Evolutionary conservation across 1,284 basidiomycete genomes (phyloP).

Genomic region (Naganishia cerealis): DNA sequence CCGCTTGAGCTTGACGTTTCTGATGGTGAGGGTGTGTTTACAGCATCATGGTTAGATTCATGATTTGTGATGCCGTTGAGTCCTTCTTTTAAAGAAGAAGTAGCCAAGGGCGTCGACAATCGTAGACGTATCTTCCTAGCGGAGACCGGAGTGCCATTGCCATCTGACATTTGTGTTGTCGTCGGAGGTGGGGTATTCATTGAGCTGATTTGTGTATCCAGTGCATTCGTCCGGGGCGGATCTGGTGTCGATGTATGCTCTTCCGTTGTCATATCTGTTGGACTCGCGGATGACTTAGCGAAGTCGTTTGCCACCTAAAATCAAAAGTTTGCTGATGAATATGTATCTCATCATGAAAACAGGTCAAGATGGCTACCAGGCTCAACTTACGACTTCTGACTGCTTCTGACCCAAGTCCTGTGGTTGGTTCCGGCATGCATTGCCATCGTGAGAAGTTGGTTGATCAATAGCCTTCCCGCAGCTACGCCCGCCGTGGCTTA

Average conservation of each 20-base stretch:
- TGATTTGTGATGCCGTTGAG: neutral
- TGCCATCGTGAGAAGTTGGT: neutral
- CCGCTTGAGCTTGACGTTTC: neutral
- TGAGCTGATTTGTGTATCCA: neutral
- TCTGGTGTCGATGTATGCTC: neutral
- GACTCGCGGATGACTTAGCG: neutral
- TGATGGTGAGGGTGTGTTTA: constrained; percentile 3
- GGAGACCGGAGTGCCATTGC: neutral
- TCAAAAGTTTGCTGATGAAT: neutral
- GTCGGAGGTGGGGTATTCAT: neutral
- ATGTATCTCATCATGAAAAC: neutral
- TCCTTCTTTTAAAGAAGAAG: neutral
- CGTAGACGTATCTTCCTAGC: constrained; percentile 18
- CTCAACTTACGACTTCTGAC: neutral
- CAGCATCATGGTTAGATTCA: neutral
- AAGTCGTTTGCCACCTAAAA: neutral
- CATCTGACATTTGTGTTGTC: neutral
- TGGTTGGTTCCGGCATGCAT: neutral
- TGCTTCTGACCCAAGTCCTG: neutral
- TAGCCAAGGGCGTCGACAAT: neutral
- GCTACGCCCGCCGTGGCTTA: constrained; percentile 9
- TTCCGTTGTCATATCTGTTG: neutral
- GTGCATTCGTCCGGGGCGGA: neutral
- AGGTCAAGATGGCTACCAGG: neutral
- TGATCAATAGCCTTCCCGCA: neutral